Base-by-base conservation (phyloP, 352 stramenopile species). In the Phytophthora agathidicida region DNA sequence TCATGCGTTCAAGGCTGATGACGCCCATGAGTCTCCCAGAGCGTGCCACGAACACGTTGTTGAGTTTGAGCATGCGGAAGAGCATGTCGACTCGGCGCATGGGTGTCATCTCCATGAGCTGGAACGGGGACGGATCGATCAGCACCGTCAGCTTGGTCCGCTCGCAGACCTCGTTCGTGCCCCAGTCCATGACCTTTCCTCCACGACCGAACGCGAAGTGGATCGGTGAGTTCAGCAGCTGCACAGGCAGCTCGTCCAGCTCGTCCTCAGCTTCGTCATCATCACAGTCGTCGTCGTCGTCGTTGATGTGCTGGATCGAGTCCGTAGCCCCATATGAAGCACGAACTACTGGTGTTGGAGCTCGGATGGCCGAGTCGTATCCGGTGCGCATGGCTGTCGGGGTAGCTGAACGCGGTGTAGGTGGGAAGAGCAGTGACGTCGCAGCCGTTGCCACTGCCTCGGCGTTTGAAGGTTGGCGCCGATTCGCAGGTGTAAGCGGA, bases 1-100 rank as follows among this genome's bases (percentile, higher is more conserved):
- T 93, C 54, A 96, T 76, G 19, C 81, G 71, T 49, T 82, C 77
- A 36, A 88, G 82, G 17, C 79, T 88, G 56, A 96, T 92, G 14
- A 89, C 69, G 43, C 86, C 86, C 60, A 92, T 85, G 44, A 96
- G 75, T 16, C 69, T 73, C 0, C 88, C 88, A 5, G 80, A 91
- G 10, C 86, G 82, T 53, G 88, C 89, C 27, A 96, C 81, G 61
- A 93, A 96, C 23, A 86, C 83, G 60, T 94, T 90, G 64, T 93
- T 94, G 47, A 96, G 77, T 60, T 93, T 94, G 37, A 96, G 82
- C 83, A 95, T 94, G 32, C 88, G 81, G 65, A 96, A 95, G 20
- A 96, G 66, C 60, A 90, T 58, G 52, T 96, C 86, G 22, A 96
- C 85, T 17, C 80, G 80, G 38, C 80, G 81, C 81, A 94, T 92